phyloP scores from a whole-genome alignment of 2,329 filamentous ascomycete genomes.

The Cyanodermella asteris region DNA sequence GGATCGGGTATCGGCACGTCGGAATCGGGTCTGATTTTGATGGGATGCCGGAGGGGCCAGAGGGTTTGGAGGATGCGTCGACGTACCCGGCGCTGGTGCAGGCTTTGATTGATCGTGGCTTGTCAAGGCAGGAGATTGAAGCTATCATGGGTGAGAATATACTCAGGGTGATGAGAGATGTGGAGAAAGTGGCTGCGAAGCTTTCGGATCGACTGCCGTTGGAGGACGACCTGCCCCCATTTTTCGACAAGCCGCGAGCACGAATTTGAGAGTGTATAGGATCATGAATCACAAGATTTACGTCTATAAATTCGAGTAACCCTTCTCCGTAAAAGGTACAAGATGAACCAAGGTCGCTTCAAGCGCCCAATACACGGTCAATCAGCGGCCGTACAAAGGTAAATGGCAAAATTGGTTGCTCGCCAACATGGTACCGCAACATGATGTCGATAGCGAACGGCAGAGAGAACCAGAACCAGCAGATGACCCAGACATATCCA shows the following conservation, averaged over 20 bases:
- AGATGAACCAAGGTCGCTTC: no score
- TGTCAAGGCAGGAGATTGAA: constrained; percentile 44
- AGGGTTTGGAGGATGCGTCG: constrained; percentile 58
- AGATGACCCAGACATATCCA: background rate
- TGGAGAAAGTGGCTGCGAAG: constrained; percentile 4
- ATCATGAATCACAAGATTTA: background rate
- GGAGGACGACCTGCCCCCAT: constrained; percentile 4
- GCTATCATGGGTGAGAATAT: constrained; percentile 55
- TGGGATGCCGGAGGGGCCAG: constrained; percentile 36
- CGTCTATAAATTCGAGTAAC: constrained; percentile 1
- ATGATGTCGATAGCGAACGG: background rate
- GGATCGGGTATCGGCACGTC: constrained; percentile 73
- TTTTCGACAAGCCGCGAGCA: background rate
- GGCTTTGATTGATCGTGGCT: constrained; percentile 43
- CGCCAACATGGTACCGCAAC: background rate
- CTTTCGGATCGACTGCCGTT: constrained; percentile 4
- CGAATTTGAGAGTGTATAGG: background rate
- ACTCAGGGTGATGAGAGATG: constrained; percentile 33
- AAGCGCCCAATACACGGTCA: no score
- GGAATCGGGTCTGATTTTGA: constrained; percentile 83
- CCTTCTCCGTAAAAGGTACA: no score
- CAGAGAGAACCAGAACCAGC: background rate
- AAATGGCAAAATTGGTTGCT: background rate
- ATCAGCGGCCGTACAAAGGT: background rate
- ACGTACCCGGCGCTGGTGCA: constrained; percentile 53